Evolutionary conservation across 192 early-diverging fungal genomes (phyloP).

Genomic region (Backusella tuberculispora): DNA sequence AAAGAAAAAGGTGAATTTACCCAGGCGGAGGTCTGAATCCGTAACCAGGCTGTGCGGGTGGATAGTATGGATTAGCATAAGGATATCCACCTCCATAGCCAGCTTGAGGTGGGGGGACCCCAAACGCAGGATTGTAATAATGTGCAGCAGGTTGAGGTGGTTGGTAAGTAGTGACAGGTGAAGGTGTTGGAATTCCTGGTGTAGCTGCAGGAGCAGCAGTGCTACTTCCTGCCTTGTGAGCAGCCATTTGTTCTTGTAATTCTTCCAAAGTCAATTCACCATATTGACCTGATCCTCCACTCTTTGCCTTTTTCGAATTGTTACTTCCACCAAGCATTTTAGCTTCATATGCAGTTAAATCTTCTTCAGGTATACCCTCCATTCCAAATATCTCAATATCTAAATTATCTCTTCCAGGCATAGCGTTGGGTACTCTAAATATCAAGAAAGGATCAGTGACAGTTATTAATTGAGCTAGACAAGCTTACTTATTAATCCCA

Average conservation of each 20-base stretch:
- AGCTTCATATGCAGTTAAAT: conserved; percentile 70
- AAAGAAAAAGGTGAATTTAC: conserved; percentile 1
- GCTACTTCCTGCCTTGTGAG: conserved; percentile 43
- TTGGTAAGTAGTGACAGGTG: neutral
- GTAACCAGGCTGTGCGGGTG: neutral
- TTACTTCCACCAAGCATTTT: conserved; percentile 42
- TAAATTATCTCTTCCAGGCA: conserved; percentile 81
- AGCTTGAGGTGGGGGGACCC: neutral
- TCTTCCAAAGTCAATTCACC: conserved; percentile 45
- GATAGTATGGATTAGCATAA: conserved; percentile 14
- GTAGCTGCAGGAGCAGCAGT: conserved; percentile 32
- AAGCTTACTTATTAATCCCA: conserved; percentile 66
- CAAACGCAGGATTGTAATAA: conserved; percentile 15
- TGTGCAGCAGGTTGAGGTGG: neutral
- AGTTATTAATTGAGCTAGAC: neutral
- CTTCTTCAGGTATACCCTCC: conserved; percentile 86
- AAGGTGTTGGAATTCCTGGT: conserved; percentile 26
- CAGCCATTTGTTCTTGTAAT: conserved; percentile 48
- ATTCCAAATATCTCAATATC: conserved; percentile 96
- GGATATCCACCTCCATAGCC: neutral
- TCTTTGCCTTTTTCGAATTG: conserved; percentile 47
- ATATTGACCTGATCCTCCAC: conserved; percentile 37
- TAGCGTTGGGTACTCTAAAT: conserved; percentile 82
- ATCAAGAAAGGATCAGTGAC: neutral
- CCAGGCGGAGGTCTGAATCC: conserved; percentile 1